Evolutionary conservation across 805 yeast species (phyloP).

Genomic region (Scheffersomyces ergatensis): DNA sequence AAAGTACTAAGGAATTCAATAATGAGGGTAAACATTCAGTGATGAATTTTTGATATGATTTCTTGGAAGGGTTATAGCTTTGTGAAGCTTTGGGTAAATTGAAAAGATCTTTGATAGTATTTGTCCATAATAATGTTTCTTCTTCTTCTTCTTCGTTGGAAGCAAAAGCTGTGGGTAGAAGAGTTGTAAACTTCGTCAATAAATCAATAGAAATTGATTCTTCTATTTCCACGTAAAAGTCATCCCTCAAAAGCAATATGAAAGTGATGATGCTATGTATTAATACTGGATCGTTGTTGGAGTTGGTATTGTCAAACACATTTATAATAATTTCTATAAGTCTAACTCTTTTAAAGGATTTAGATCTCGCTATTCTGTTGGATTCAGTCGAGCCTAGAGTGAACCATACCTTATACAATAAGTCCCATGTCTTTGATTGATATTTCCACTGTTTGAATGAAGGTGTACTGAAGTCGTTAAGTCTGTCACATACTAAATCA

Average conservation of each 20-base stretch:
- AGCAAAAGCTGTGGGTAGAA: neutral
- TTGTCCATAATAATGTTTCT: slow-evolving; percentile 19
- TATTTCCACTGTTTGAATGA: slow-evolving; percentile 41
- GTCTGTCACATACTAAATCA: slow-evolving; percentile 59
- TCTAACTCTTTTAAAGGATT: slow-evolving; percentile 21
- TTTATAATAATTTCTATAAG: slow-evolving; percentile 31
- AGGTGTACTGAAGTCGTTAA: slow-evolving; percentile 47
- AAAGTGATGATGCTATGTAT: slow-evolving; percentile 16
- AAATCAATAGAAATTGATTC: slow-evolving; percentile 27
- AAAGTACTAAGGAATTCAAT: slow-evolving; percentile 5
- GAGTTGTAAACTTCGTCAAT: slow-evolving; percentile 7
- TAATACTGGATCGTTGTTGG: slow-evolving; percentile 7
- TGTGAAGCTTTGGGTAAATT: slow-evolving; percentile 19
- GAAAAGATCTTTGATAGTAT: slow-evolving; percentile 18
- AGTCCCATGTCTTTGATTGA: slow-evolving; percentile 47
- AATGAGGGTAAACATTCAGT: slow-evolving; percentile 18
- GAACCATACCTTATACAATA: slow-evolving; percentile 43
- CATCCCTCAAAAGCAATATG: slow-evolving; percentile 14
- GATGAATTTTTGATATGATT: slow-evolving; percentile 23
- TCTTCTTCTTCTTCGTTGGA: neutral
- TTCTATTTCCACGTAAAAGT: slow-evolving; percentile 30
- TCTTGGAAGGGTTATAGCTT: slow-evolving; percentile 26
- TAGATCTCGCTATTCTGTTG: slow-evolving; percentile 27
- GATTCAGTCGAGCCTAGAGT: slow-evolving; percentile 18
- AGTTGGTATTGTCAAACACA: slow-evolving; percentile 6